Conservation (phyloP, 768 basidiomycete genomes). For the Lepiota venenata region DNA sequence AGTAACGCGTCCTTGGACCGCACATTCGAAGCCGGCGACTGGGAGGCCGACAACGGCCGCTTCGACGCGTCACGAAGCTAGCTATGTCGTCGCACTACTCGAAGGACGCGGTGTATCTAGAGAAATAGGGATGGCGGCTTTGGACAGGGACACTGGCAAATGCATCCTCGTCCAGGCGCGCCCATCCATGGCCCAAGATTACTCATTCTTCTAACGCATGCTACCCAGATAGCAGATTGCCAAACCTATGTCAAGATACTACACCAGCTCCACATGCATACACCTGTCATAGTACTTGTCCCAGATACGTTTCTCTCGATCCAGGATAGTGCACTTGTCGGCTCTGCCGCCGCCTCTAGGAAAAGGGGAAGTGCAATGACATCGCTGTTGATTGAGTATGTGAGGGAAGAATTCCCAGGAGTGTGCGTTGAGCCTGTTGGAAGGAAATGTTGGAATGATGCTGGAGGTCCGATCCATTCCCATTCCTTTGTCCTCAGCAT, state of each 20-base stretch:
- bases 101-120: slow-evolving; percentile 77
- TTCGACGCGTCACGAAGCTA: slow-evolving; percentile 56
- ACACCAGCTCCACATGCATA: slow-evolving; percentile 80
- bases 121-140: slow-evolving; percentile 85
- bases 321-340: slow-evolving; percentile 41
- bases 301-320: slow-evolving; percentile 77
- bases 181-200: slow-evolving; percentile 1
- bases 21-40: slow-evolving; percentile 54
- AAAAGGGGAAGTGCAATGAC: slow-evolving; percentile 20
- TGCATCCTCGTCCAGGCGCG: slow-evolving; percentile 78
- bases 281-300: slow-evolving; percentile 68
- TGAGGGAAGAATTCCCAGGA: slow-evolving; percentile 71
- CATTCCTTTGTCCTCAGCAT: not conserved
- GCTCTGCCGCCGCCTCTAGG: slow-evolving; percentile 26
- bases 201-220: not conserved
- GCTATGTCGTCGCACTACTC: slow-evolving; percentile 63
- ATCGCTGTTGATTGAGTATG: slow-evolving; percentile 67
- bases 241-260: slow-evolving; percentile 88
- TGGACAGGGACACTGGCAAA: slow-evolving; percentile 76
- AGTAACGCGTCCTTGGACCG: slow-evolving; percentile 45
- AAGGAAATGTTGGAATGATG: slow-evolving; percentile 85
- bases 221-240: slow-evolving; percentile 70
- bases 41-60: slow-evolving; percentile 65
- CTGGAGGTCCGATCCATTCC: slow-evolving; percentile 46
- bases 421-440: slow-evolving; percentile 66